Evolutionary conservation across 2,329 filamentous ascomycete species (phyloP).

Genomic region (Aspergillus fischeri): DNA sequence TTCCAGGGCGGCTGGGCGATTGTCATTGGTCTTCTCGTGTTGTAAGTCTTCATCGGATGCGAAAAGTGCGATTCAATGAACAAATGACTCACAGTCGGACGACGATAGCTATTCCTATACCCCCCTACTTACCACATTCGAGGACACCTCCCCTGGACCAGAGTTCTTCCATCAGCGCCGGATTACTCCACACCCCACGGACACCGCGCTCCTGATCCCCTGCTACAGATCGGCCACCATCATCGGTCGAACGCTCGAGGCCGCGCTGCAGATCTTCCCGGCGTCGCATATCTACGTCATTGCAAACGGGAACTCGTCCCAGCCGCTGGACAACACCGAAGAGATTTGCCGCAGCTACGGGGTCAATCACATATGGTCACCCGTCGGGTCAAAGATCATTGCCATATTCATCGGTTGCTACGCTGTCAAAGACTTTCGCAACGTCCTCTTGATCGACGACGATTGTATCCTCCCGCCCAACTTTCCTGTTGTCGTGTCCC

Average conservation of each 20-base stretch:
- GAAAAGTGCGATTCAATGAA: background rate
- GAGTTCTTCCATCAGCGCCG: constrained; percentile 12
- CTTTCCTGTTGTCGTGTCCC: constrained; percentile 45
- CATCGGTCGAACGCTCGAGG: constrained; percentile 41
- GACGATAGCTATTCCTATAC: constrained; percentile 23
- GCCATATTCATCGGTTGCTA: constrained; percentile 49
- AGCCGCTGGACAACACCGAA: constrained; percentile 47
- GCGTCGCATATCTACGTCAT: constrained; percentile 45
- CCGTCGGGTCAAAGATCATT: constrained; percentile 48
- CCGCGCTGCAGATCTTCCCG: constrained; percentile 46
- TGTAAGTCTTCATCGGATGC: constrained; percentile 21
- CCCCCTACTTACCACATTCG: constrained; percentile 31
- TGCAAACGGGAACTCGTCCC: constrained; percentile 47
- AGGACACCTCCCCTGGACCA: constrained; percentile 25
- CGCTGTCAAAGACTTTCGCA: constrained; percentile 43
- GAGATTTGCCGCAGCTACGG: constrained; percentile 42
- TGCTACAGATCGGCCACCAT: constrained; percentile 46
- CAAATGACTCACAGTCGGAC: background rate
- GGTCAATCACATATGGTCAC: constrained; percentile 48
- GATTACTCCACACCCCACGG: constrained; percentile 19
- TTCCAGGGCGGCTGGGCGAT: constrained; percentile 42
- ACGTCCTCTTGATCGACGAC: constrained; percentile 49
- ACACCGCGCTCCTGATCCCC: constrained; percentile 45
- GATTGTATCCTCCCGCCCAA: constrained; percentile 47
- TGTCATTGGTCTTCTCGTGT: constrained; percentile 33